phyloP scores from a whole-genome alignment of 2,329 filamentous ascomycete species.

The Colletotrichum agaves region DNA sequence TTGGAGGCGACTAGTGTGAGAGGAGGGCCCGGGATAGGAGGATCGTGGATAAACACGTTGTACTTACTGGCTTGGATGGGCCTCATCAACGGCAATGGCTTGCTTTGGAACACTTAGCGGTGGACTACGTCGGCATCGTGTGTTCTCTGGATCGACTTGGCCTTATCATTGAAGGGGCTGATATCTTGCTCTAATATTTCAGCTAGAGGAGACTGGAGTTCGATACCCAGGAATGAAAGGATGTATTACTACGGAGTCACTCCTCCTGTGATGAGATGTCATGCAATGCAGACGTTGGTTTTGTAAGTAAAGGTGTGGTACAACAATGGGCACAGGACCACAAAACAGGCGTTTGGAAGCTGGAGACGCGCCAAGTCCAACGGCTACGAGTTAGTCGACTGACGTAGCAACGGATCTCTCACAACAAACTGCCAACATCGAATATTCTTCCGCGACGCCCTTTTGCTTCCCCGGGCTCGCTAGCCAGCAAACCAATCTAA shows the following conservation, averaged over 20 bases:
- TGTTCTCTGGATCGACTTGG: neutral
- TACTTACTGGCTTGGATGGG: neutral
- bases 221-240: conserved; percentile 20
- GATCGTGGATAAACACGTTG: neutral
- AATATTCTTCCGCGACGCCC: no score
- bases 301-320: no score
- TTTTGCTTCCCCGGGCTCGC: no score
- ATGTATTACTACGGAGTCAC: neutral
- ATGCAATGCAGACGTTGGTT: no score
- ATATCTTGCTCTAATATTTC: neutral
- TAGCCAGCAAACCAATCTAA: no score
- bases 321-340: neutral
- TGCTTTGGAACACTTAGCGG: neutral
- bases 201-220: conserved; percentile 19
- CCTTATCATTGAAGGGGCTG: neutral
- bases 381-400: no score
- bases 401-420: no score
- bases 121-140: neutral
- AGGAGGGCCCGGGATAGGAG: neutral
- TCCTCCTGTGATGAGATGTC: no score
- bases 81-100: neutral
- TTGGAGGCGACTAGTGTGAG: neutral
- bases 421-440: no score
- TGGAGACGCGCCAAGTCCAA: neutral
- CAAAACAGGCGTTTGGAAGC: neutral